Evolutionary conservation across 2,329 filamentous ascomycete genomes (phyloP), one percentile per base, ranked within the genome.

Genomic region (Xylaria polymorpha): DNA sequence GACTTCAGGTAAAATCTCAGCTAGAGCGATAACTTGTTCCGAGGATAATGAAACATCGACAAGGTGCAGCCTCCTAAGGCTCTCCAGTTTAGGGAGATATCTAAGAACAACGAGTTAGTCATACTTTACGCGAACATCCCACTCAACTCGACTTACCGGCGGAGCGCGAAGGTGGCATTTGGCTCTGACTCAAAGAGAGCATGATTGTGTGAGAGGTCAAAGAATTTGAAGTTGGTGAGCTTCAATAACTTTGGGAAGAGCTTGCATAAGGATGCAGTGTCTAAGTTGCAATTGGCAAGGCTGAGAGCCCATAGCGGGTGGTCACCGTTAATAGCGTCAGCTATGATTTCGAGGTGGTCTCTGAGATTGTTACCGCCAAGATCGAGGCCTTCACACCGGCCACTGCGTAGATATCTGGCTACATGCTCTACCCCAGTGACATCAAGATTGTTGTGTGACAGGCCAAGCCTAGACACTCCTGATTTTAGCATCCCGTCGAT

Each of bases 121-220:
- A 50, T 51, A 18, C 20, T 43, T 20, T 22, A 37, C 22, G 12
- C 15, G 20, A 53, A 43, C 43, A 12, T 35, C 20, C 15, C 18
- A 9, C 51, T 35, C 18, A 50, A 48, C 10, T 35, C 44, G 48
- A 80, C 85, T 73, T 78, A 96, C 82, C 92, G 93, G 74, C 96
- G 87, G 64, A 98, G 84, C 3, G 94, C 82, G 4, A 87, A 86
- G 41, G 96, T 85, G 1, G 92, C 92, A 75, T 89, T 94, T n/a
- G 92, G 90, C 50, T 91, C 85, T 3, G 85, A 85, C 61, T 90
- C 87, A 77, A 97, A 97, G 18, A 99, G 85, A 22, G 89, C 89
- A 39, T 87, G 92, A 74, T 98, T 98, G 76, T 97, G 94, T 5
- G 94, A 97, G 43, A 99, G 84, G 78, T 98, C 96, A 68, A 99